These are phyloP conservation scores for Trichoderma asperellum DNA, from an alignment of 2,329 filamentous ascomycete species.

Conservation along the genomic window DNA sequence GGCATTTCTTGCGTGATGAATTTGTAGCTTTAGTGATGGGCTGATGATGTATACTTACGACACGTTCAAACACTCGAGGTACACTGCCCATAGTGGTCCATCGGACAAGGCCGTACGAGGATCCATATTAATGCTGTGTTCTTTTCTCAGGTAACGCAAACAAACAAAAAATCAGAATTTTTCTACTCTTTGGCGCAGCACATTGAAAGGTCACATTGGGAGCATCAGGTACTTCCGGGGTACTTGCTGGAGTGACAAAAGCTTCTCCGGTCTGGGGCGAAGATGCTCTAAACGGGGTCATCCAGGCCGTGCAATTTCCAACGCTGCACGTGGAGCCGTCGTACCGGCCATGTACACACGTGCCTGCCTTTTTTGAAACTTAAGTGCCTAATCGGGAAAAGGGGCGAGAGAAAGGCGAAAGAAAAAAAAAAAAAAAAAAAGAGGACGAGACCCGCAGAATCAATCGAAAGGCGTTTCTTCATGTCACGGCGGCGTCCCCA, in stretches of 20 bases:
- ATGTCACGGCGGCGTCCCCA: constrained; percentile 18
- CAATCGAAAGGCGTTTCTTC: constrained; percentile 23
- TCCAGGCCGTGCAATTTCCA: constrained; percentile 4
- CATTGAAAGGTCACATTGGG: neutral
- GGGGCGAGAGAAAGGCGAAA: neutral
- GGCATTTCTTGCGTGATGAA: constrained; percentile 10
- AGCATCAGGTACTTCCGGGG: neutral
- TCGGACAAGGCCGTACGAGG: constrained; percentile 22
- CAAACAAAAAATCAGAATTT: neutral
- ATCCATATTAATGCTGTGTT: constrained; percentile 17
- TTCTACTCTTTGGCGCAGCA: neutral
- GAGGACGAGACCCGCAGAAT: constrained; percentile 18
- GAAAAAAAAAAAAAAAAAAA: neutral
- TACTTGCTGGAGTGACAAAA: neutral
- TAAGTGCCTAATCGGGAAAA: constrained; percentile 24
- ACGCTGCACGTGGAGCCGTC: neutral
- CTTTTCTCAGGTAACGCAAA: neutral
- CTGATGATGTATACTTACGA: neutral
- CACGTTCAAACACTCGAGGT: neutral
- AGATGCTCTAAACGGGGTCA: neutral
- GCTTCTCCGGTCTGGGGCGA: neutral
- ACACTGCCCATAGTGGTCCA: neutral
- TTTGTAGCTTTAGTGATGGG: neutral
- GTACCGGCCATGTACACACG: neutral
- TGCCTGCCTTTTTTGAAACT: neutral